Base-by-base conservation (phyloP, 306 rosid species). In the Luffa acutangula region DNA sequence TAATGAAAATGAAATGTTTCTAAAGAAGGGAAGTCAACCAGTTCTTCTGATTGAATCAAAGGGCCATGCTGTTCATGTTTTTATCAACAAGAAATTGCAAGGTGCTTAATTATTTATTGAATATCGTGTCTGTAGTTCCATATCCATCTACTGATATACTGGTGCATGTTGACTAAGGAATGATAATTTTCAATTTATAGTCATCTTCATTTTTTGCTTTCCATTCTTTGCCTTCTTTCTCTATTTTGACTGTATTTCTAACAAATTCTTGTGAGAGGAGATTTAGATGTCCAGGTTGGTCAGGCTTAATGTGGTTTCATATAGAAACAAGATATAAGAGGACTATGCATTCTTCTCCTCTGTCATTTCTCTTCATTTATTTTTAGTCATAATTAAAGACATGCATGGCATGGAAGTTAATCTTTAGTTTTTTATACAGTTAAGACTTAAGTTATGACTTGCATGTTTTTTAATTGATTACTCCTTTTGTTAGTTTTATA, bases 61-160 rank as follows among this genome's bases (percentile, higher is more conserved):
- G 74, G 98, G 97, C 33, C 97, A 94, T 85, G 95, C 96, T 77
- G 88, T 94, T 81, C 97, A 94, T 87, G 96, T 89, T 62, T 94
- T 94, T 72, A 93, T 92, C 83, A 94, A 94, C 83, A 87, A 86
- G 81, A 87, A 88, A 82, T 87, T 88, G 78, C 88, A 85, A 92
- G 98, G 98, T 94, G 75, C 85, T 80, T 82, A 20, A 42, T 46
- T 46, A 21, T 79, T 81, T 84, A 36, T 76, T 58, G 66, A 41
- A 34, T 57, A 36, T 53, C 79, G 53, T 53, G 49, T 52, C 25
- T 34, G 52, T 33, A 49, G 45, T 37, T 45, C 45, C 76, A 70
- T 46, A 70, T 43, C 37, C 56, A 21, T 20, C 45, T 70, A 42
- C 56, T 9, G 36, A 53, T 56, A 43, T 70, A 2, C 76, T 70